Evolutionary conservation across 805 yeast genomes (phyloP).

Genomic region (Wickerhamiella brachini): DNA sequence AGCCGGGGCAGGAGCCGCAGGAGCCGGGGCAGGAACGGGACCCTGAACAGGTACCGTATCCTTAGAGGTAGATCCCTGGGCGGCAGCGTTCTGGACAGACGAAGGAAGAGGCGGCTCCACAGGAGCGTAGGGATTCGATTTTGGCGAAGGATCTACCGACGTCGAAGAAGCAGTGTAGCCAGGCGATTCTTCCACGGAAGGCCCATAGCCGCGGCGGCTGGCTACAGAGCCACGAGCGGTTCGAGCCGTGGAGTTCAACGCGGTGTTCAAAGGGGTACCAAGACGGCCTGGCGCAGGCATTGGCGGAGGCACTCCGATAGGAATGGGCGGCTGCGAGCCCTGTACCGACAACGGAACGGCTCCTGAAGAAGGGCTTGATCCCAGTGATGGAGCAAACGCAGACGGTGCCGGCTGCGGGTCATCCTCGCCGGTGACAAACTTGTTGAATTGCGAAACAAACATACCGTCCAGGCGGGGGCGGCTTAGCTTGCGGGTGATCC

Average conservation of each 20-base stretch:
- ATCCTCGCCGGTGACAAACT: conserved; percentile 81
- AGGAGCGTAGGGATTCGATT: conserved; percentile 8
- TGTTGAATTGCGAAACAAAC: conserved; percentile 74
- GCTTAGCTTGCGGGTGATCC: conserved; percentile 47
- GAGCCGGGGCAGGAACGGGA: background rate
- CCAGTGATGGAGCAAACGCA: background rate
- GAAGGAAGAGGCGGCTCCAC: too few relatives aligned
- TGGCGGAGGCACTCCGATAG: background rate
- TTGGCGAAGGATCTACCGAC: background rate
- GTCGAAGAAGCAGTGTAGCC: background rate
- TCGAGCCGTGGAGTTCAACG: background rate
- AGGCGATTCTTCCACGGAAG: background rate
- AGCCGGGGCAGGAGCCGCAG: background rate
- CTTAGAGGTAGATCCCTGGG: too few relatives aligned
- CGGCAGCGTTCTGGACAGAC: too few relatives aligned
- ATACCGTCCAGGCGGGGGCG: conserved; percentile 55
- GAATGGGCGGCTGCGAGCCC: background rate
- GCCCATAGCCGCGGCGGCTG: background rate
- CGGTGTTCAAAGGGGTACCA: background rate
- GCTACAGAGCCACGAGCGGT: background rate
- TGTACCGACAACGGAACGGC: background rate
- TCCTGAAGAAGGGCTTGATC: background rate
- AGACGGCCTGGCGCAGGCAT: background rate
- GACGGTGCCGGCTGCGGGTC: conserved; percentile 8
- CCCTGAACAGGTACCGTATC: background rate